phyloP scores from a whole-genome alignment of 345 rosid species.

The Salix suchowensis region DNA sequence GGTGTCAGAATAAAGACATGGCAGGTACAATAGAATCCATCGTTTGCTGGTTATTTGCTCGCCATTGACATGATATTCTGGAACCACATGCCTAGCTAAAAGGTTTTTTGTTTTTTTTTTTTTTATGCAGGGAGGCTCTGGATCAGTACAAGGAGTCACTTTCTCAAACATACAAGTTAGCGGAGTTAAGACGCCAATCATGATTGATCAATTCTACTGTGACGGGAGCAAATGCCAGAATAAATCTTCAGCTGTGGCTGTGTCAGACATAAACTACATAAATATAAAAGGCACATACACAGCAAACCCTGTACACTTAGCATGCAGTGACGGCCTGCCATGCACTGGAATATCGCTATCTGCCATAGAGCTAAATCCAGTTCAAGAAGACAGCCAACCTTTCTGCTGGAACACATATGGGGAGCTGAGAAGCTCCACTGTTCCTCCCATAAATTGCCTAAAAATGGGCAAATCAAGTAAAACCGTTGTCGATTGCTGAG shows the following conservation, averaged over 20 bases:
- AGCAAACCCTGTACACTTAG: conserved; percentile 52
- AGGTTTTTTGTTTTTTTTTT: background rate
- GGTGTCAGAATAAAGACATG: conserved; percentile 93
- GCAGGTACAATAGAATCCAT: conserved; percentile 49
- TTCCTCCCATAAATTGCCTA: conserved; percentile 66
- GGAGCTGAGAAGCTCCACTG: conserved; percentile 48
- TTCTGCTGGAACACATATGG: conserved; percentile 85
- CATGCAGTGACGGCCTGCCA: conserved; percentile 79
- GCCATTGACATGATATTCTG: background rate
- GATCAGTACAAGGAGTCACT: conserved; percentile 69
- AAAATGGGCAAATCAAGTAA: conserved; percentile 37
- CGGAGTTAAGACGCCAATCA: conserved; percentile 62
- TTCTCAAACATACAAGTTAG: conserved; percentile 81
- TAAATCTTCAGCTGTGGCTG: conserved; percentile 68
- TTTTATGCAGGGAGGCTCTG: conserved; percentile 73
- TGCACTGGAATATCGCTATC: conserved; percentile 63
- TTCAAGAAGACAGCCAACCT: conserved; percentile 41
- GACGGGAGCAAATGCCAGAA: conserved; percentile 55
- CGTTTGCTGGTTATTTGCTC: background rate
- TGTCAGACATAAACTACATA: conserved; percentile 59
- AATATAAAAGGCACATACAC: conserved; percentile 81
- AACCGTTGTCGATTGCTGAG: conserved; percentile 37
- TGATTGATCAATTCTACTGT: conserved; percentile 86
- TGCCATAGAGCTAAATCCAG: conserved; percentile 51
- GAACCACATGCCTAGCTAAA: background rate